Evolutionary conservation across 2,329 filamentous ascomycete species (phyloP).

Genomic region (Aureobasidium lini): DNA sequence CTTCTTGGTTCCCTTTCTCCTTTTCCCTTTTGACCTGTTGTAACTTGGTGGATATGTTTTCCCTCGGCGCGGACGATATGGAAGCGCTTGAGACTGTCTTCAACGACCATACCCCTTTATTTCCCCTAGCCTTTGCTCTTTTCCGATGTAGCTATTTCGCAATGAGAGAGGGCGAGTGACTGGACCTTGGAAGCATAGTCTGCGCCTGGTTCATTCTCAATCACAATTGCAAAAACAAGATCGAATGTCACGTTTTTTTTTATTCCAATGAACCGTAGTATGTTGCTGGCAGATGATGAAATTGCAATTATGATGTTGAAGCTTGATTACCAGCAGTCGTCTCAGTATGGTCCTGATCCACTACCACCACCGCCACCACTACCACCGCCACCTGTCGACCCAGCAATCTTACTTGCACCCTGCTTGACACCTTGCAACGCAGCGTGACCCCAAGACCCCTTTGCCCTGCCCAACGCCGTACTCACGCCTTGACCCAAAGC

Average conservation of each 20-base stretch:
- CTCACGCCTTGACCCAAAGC: slow-evolving; percentile 24
- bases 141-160: neutral
- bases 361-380: neutral
- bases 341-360: neutral
- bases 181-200: no score
- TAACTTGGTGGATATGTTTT: neutral
- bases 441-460: slow-evolving; percentile 20
- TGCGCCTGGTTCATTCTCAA: no score
- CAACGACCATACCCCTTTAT: slow-evolving; percentile 10
- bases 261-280: neutral
- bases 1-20: neutral
- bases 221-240: no score
- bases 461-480: slow-evolving; percentile 22
- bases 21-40: neutral
- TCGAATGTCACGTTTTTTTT: no score
- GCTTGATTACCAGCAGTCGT: no score
- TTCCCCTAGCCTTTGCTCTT: neutral
- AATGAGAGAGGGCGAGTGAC: no score
- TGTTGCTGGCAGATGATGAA: no score
- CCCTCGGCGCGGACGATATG: no score
- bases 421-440: slow-evolving; percentile 20
- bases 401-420: slow-evolving; percentile 18
- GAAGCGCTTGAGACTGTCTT: neutral
- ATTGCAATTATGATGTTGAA: no score
- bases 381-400: neutral